Evolutionary conservation across 2,329 filamentous ascomycete species (phyloP), one percentile per base, ranked within the genome.

Genomic region (Emergomyces africanus): DNA sequence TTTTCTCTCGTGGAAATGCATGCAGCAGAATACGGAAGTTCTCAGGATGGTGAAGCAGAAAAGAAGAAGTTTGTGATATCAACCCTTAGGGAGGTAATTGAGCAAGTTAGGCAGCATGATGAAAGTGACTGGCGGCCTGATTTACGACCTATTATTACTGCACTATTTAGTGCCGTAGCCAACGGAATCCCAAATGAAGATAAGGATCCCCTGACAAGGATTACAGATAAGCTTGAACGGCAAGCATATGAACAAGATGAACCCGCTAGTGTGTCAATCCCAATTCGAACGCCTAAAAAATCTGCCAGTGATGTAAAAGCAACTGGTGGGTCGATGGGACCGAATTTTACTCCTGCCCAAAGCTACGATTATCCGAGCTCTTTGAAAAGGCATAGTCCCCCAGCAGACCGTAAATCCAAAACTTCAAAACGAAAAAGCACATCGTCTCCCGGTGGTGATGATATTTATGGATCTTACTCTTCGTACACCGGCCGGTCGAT

Each of bases 381-480:
- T 57, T 65, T 66, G 54, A 73, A 70, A 61, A 67, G 70, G 56
- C 70, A 70, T n/a, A 63, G 65, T n/a, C 71, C 72, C 9, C 67
- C 70, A 0, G 65, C 69, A 10, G 59, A 67, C 20, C 64, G 64
- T 53, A 69, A 67, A 20, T 58, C 64, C 9, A 70, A 65, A 41
- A 61, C 67, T 2, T 59, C 65, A 5, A 72, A 70, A 60, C 62
- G 65, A 41, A 70, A 63, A 55, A 68, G 65, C 23, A 65, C 64
- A 30, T 67, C 65, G 2, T 66, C 69, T 12, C 63, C 66, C 1
- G 62, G 64, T 5, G 61, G 63, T 5, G 70, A 71, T 10, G 64
- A 69, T 35, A 54, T 20, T 25, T 39, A 25, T 23, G 54, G 39
- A 20, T 33, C 54, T 63, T 35, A 63, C 54, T 10, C 61, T 65